Base-by-base conservation (phyloP, 257 asterid genomes). In the Penstemon newberryi region DNA sequence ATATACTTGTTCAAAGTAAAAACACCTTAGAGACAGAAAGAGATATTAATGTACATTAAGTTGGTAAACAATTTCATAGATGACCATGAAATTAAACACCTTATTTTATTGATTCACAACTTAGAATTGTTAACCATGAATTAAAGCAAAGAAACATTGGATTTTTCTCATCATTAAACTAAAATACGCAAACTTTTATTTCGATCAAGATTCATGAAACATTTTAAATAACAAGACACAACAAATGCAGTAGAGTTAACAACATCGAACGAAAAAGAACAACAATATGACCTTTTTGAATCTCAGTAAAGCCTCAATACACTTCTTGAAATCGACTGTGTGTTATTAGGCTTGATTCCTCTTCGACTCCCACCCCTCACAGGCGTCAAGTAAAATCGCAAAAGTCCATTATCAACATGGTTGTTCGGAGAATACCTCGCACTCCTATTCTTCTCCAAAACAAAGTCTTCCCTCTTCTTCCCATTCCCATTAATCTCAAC, bases 331-430 rank as follows among this genome's bases (percentile, higher is more conserved):
- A 86, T 82, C 0, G 96, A 85, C 52, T 92, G 90, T 8, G 95
- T 63, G 64, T 78, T 77, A 46, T 84, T 80, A 13, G 84, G 89
- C 82, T 82, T 89, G 73, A 77, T 71, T 68, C 81, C 90, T 84
- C 89, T 86, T 74, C 92, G 82, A 71, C 89, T 82, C 33, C 33
- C 33, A 50, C 92, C 71, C 77, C 95, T 83, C 88, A 81, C 1
- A 2, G 97, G 97, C 4, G 98, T 79, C 83, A 87, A 77, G 79
- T 89, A 86, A 79, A 91, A 87, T 49, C 96, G 82, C 12, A 89
- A 70, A 43, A 92, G 90, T 56, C 98, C 96, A 54, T 89, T 89
- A 72, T 92, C 96, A 4, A 81, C 66, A 61, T 86, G 76, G 65
- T 71, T 25, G 33, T 25, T 87, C 0, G 96, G 95, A 3, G 94